These are phyloP conservation scores for Lichtheimia hyalospora DNA, from an alignment of 371 early-diverging fungal genomes.

Conservation along the genomic window DNA sequence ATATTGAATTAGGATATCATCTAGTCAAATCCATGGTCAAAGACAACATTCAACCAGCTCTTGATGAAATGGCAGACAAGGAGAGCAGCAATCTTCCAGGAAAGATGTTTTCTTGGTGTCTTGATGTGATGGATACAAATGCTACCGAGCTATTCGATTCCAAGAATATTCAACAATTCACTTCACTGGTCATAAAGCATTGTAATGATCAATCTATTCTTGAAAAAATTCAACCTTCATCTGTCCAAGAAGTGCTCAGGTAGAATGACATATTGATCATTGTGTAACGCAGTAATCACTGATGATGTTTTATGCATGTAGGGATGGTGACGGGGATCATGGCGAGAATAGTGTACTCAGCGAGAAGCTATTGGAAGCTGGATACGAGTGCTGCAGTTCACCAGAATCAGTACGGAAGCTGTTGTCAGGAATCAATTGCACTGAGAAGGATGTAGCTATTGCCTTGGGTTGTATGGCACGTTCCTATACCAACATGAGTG, in stretches of 20 bases:
- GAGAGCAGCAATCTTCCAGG: slow-evolving; percentile 16
- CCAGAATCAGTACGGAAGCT: slow-evolving; percentile 45
- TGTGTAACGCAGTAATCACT: background rate
- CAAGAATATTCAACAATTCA: slow-evolving; percentile 17
- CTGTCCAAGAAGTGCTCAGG: background rate
- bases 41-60: slow-evolving; percentile 12
- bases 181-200: slow-evolving; percentile 9
- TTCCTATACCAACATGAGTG: slow-evolving; percentile 55
- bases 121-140: slow-evolving; percentile 11
- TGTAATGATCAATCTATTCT: slow-evolving; percentile 12
- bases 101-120: slow-evolving; percentile 16
- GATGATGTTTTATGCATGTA: slow-evolving; percentile 9
- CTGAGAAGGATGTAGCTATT: slow-evolving; percentile 72
- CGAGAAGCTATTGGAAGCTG: slow-evolving; percentile 58
- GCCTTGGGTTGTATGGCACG: slow-evolving; percentile 72
- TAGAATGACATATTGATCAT: background rate
- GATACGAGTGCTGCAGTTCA: slow-evolving; percentile 59
- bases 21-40: background rate
- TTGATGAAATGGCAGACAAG: background rate
- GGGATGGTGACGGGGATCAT: slow-evolving; percentile 11
- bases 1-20: background rate
- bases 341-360: slow-evolving; percentile 30
- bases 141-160: slow-evolving; percentile 12
- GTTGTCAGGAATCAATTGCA: slow-evolving; percentile 24
- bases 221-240: slow-evolving; percentile 15